Conservation (phyloP, 257 asterid genomes). For the Solanum pennellii region DNA sequence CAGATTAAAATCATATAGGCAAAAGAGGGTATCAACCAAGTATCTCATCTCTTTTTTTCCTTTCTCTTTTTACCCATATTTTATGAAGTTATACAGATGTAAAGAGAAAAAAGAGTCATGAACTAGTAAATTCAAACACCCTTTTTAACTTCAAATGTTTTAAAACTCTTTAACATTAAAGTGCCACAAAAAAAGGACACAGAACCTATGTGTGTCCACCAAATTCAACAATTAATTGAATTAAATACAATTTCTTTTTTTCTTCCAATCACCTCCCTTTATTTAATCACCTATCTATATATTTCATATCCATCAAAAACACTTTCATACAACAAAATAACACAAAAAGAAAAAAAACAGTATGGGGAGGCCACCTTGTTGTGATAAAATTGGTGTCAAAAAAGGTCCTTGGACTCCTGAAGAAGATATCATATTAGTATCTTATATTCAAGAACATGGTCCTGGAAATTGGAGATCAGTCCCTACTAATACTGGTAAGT, state of each 20-base stretch:
- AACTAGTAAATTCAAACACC: not conserved
- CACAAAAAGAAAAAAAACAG: not conserved
- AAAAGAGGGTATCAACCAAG: not conserved
- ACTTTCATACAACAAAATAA: not conserved
- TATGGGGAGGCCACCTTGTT: constrained; percentile 89
- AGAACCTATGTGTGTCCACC: not conserved
- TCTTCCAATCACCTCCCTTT: not conserved
- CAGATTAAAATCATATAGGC: not conserved
- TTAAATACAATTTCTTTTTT: not conserved
- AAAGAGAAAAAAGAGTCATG: not conserved
- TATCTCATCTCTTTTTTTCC: not conserved
- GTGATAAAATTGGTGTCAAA: constrained; percentile 83
- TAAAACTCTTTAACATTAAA: not conserved
- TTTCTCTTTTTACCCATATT: not conserved
- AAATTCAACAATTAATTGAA: not conserved
- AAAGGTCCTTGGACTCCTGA: constrained; percentile 99
- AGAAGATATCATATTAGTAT: constrained; percentile 77
- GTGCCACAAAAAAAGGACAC: not conserved
- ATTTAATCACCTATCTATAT: not conserved
- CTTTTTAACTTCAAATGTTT: not conserved
- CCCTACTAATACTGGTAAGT: constrained; percentile 70
- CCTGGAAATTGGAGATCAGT: constrained; percentile 93
- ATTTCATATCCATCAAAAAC: not conserved
- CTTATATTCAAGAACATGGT: constrained; percentile 90
- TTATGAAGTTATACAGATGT: not conserved